Percentiles rank a stretch among this genome's conserved stretches.
phyloP scores from a whole-genome alignment of 306 rosid genomes.

The Casuarina glauca region DNA sequence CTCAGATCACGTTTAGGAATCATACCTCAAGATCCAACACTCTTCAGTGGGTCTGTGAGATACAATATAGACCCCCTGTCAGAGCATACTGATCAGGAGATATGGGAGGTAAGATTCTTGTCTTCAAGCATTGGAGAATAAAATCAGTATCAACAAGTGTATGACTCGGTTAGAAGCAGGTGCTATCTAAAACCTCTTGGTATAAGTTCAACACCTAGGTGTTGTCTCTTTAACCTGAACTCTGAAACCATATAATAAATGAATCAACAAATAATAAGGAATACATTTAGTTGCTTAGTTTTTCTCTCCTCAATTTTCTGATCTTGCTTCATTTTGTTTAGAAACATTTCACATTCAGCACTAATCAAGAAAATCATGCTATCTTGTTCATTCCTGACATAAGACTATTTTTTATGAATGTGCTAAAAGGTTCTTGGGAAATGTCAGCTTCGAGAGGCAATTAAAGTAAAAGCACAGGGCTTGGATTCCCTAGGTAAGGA shows the following conservation, averaged over 20 bases:
- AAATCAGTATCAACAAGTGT: too few relatives aligned
- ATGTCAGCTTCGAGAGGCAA: conserved; percentile 30
- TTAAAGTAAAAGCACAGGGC: conserved; percentile 26
- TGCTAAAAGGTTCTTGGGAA: conserved; percentile 28
- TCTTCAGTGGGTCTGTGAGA: conserved; percentile 38
- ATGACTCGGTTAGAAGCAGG: too few relatives aligned
- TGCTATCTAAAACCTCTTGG: too few relatives aligned
- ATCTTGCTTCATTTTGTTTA: too few relatives aligned
- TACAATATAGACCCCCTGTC: conserved; percentile 38
- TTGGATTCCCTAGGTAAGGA: conserved; percentile 33
- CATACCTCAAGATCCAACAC: conserved; percentile 40
- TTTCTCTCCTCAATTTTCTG: too few relatives aligned
- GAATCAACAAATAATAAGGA: too few relatives aligned
- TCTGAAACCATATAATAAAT: too few relatives aligned
- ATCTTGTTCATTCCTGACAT: background rate
- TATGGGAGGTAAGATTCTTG: conserved; percentile 30
- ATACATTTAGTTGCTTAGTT: too few relatives aligned
- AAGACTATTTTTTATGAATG: background rate
- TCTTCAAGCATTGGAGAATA: background rate
- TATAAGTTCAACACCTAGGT: too few relatives aligned
- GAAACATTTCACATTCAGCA: background rate
- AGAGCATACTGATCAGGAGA: conserved; percentile 25
- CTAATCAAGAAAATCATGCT: background rate
- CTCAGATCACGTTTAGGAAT: conserved; percentile 33
- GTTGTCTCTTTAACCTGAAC: too few relatives aligned